These are phyloP conservation scores for Phytophthora syringae DNA, from an alignment of 352 stramenopile genomes.

Conservation along the genomic window DNA sequence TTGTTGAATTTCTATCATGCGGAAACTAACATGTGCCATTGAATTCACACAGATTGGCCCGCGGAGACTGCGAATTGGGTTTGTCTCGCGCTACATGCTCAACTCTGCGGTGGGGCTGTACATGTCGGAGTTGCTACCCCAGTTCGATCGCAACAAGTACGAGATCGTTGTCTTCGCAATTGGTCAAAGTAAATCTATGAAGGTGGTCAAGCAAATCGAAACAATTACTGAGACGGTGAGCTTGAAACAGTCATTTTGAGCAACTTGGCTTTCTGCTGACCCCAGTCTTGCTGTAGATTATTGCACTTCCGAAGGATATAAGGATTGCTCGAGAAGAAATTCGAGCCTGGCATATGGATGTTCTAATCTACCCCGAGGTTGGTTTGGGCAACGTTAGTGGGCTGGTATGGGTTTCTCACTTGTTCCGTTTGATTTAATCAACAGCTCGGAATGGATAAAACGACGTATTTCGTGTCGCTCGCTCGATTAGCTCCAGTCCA, in stretches of 20 bases:
- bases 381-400: neutral
- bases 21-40: neutral
- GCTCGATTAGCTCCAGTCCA: constrained; percentile 70
- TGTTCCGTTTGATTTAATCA: constrained; percentile 3
- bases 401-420: neutral
- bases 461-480: constrained; percentile 79
- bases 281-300: constrained; percentile 38
- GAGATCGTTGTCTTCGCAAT: constrained; percentile 75
- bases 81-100: constrained; percentile 71
- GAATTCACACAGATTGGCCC: constrained; percentile 29
- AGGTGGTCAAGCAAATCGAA: constrained; percentile 44
- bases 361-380: constrained; percentile 81
- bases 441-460: constrained; percentile 81
- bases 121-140: constrained; percentile 68
- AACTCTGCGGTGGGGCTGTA: constrained; percentile 58
- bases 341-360: constrained; percentile 51
- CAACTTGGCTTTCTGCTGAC: neutral
- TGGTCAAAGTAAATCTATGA: constrained; percentile 65
- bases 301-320: constrained; percentile 60
- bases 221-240: constrained; percentile 57
- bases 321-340: constrained; percentile 56
- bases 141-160: constrained; percentile 65
- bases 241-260: neutral
- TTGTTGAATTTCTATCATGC: neutral
- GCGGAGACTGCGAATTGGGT: constrained; percentile 61